Evolutionary conservation across 23 red algal species (phyloP).

Genomic region (Rhodosorus marinus): DNA sequence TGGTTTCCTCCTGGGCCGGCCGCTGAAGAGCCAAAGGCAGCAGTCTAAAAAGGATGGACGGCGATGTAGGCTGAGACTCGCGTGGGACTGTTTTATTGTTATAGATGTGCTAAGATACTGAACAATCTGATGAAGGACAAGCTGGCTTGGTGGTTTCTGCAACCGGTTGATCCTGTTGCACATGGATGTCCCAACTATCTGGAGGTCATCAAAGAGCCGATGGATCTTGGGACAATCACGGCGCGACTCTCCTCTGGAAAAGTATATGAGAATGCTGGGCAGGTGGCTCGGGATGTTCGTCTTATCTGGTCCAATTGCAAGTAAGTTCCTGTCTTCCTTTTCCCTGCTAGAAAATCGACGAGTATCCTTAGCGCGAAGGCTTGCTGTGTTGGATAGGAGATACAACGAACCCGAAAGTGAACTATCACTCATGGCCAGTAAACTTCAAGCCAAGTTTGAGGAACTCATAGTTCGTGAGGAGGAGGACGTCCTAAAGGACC

Average conservation of each 20-base stretch:
- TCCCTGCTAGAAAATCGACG: no score
- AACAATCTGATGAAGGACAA: slow-evolving; percentile 34
- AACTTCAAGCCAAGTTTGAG: background rate
- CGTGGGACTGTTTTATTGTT: slow-evolving; percentile 6
- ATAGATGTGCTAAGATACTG: slow-evolving; percentile 3
- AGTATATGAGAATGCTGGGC: no score
- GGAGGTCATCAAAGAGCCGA: slow-evolving; percentile 35
- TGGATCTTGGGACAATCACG: slow-evolving; percentile 50
- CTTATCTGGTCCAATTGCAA: slow-evolving; percentile 37
- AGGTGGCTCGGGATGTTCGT: slow-evolving; percentile 24
- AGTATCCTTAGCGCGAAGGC: no score
- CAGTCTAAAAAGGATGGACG: slow-evolving; percentile 2
- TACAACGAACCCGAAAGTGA: background rate
- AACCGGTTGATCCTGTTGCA: slow-evolving; percentile 31
- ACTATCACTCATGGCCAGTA: background rate
- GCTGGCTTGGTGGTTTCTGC: slow-evolving; percentile 24
- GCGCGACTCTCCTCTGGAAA: background rate
- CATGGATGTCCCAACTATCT: slow-evolving; percentile 51
- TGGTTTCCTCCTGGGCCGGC: slow-evolving; percentile 2
- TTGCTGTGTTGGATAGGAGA: background rate
- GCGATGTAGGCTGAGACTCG: background rate
- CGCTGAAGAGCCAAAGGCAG: slow-evolving; percentile 3
- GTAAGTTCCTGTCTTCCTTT: no score
- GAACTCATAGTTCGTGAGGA: no score
- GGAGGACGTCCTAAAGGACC: no score